Evolutionary conservation across 805 yeast genomes (phyloP).

Genomic region (Isabelozyma gotoi): DNA sequence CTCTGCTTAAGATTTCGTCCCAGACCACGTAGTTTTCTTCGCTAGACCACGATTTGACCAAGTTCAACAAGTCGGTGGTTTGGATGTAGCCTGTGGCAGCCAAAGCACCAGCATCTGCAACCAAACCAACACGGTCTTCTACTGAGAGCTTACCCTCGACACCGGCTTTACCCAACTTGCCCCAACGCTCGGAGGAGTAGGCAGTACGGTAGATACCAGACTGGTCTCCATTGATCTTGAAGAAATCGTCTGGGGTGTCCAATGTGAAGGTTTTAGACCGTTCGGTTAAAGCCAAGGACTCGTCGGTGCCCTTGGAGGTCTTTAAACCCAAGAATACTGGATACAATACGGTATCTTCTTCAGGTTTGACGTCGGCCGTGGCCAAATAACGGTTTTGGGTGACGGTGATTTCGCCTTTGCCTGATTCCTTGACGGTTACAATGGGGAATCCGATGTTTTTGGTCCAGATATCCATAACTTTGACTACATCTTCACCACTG

Average conservation of each 20-base stretch:
- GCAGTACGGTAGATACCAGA: slow-evolving; percentile 76
- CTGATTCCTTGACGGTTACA: slow-evolving; percentile 59
- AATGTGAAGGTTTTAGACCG: slow-evolving; percentile 44
- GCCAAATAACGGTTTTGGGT: slow-evolving; percentile 74
- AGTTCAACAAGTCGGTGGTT: slow-evolving; percentile 57
- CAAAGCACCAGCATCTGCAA: slow-evolving; percentile 75
- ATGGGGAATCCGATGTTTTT: slow-evolving; percentile 78
- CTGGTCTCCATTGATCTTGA: slow-evolving; percentile 71
- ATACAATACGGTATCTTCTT: slow-evolving; percentile 67
- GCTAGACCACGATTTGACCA: slow-evolving; percentile 58
- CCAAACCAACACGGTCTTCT: slow-evolving; percentile 76
- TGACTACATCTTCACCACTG: slow-evolving; percentile 69
- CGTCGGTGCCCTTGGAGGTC: slow-evolving; percentile 59
- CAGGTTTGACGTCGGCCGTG: slow-evolving; percentile 74
- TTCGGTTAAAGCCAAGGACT: slow-evolving; percentile 51
- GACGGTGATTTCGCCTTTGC: slow-evolving; percentile 48
- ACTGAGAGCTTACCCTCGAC: slow-evolving; percentile 59
- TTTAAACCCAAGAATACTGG: slow-evolving; percentile 71
- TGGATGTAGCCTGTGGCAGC: slow-evolving; percentile 70
- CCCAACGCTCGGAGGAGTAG: slow-evolving; percentile 68
- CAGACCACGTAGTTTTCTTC: slow-evolving; percentile 68
- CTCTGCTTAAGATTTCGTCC: slow-evolving; percentile 55
- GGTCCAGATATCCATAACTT: slow-evolving; percentile 80
- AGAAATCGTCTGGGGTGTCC: slow-evolving; percentile 44
- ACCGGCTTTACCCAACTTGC: slow-evolving; percentile 62